These are phyloP conservation scores for Calonectria pseudoreteaudii DNA, from an alignment of 2,329 filamentous ascomycete genomes.

Conservation along the genomic window DNA sequence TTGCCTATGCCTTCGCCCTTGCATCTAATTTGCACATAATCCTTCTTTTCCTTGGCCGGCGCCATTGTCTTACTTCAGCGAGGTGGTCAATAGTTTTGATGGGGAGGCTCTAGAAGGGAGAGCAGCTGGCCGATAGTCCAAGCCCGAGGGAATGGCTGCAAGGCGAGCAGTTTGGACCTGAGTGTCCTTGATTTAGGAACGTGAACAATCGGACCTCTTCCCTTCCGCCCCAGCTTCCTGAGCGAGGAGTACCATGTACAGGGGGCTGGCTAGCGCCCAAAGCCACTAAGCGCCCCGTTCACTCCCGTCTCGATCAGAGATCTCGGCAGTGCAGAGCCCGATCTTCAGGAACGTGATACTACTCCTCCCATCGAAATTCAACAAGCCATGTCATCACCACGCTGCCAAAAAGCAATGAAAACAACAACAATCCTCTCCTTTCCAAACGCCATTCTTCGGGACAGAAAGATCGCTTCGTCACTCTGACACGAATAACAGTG, in stretches of 20 bases:
- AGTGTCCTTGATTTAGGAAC: background rate
- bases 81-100: background rate
- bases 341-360: conserved; percentile 47
- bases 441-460: background rate
- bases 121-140: background rate
- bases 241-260: background rate
- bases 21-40: background rate
- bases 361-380: conserved; percentile 45
- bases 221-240: background rate
- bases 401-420: conserved; percentile 22
- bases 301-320: conserved; percentile 32
- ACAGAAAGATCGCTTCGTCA: background rate
- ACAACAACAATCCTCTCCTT: background rate
- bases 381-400: conserved; percentile 41
- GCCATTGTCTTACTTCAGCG: background rate
- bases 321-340: conserved; percentile 37
- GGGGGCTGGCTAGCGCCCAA: background rate
- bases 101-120: background rate
- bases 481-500: background rate
- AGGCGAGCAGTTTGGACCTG: background rate
- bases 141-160: background rate
- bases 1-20: background rate
- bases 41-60: background rate
- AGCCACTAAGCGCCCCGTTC: conserved; percentile 17
- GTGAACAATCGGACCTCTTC: background rate